Percentiles rank a stretch among this genome's conserved stretches.
These are phyloP conservation scores for Massarina eburnea DNA, from an alignment of 2,329 filamentous ascomycete genomes.

Conservation along the genomic window DNA sequence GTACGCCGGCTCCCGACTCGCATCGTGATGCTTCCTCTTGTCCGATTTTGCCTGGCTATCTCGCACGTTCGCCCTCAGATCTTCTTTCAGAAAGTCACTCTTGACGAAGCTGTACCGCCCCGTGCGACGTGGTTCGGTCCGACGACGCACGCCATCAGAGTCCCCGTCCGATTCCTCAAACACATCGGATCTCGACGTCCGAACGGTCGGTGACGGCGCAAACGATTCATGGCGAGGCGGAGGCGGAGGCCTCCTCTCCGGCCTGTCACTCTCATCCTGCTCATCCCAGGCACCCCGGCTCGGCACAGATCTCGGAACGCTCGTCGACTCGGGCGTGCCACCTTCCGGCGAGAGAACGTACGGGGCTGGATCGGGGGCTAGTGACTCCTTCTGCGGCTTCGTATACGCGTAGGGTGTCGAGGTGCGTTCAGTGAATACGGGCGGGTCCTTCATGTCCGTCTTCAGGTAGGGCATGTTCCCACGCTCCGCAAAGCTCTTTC, in stretches of 20 bases:
- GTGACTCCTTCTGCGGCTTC: constrained; percentile 37
- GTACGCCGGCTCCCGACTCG: constrained; percentile 14
- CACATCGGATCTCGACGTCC: constrained; percentile 20
- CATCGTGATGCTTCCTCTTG: constrained; percentile 15
- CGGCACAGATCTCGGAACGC: constrained; percentile 28
- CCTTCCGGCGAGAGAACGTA: constrained; percentile 53
- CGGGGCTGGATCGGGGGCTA: constrained; percentile 41
- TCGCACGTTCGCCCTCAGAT: constrained; percentile 29
- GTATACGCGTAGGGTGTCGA: constrained; percentile 51
- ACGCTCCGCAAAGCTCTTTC: constrained; percentile 38
- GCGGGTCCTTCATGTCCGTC: constrained; percentile 40
- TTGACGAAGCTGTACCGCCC: constrained; percentile 45
- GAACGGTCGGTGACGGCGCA: constrained; percentile 16
- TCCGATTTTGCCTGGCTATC: constrained; percentile 21
- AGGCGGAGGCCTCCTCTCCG: constrained; percentile 31
- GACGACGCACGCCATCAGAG: constrained; percentile 25
- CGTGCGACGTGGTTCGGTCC: constrained; percentile 34
- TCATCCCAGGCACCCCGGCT: constrained; percentile 14
- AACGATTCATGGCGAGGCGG: constrained; percentile 27
- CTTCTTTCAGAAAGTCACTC: constrained; percentile 38
- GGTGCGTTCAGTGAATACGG: constrained; percentile 44
- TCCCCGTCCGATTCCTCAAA: constrained; percentile 39
- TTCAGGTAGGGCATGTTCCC: constrained; percentile 37
- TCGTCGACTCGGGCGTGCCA: constrained; percentile 42
- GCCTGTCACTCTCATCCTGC: constrained; percentile 24